Conservation (phyloP, 371 early-diverging fungal genomes). For the Mucor irregularis region DNA sequence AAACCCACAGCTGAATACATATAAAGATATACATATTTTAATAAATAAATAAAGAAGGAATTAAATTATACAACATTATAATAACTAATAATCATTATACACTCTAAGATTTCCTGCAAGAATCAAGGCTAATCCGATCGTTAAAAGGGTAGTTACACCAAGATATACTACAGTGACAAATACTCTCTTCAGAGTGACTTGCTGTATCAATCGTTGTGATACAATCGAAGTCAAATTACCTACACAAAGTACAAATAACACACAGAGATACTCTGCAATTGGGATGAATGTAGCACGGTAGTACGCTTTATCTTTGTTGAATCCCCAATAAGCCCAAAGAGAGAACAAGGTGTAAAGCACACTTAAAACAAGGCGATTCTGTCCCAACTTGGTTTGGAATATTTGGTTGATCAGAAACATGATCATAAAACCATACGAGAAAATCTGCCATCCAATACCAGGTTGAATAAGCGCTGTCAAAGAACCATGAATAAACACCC, state of each 20-base stretch:
- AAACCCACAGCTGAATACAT: too few relatives aligned
- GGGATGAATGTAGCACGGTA: conserved; percentile 43
- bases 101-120: conserved; percentile 34
- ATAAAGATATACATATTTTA: too few relatives aligned
- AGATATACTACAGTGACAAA: conserved; percentile 8
- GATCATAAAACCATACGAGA: conserved; percentile 38
- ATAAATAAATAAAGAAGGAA: too few relatives aligned
- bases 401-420: conserved; percentile 42
- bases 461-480: conserved; percentile 45
- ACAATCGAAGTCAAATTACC: conserved; percentile 17
- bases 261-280: conserved; percentile 34
- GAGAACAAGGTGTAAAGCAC: conserved; percentile 17
- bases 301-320: conserved; percentile 29
- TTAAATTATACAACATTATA: too few relatives aligned
- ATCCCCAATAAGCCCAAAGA: conserved; percentile 23
- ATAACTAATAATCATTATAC: conserved; percentile 38
- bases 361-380: conserved; percentile 8
- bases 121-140: conserved; percentile 28
- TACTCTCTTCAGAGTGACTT: background rate
- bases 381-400: conserved; percentile 26
- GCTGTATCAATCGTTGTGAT: background rate
- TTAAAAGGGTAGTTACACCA: conserved; percentile 9
- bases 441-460: conserved; percentile 47
- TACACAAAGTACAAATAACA: conserved; percentile 19
- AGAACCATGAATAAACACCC: conserved; percentile 45